Base-by-base conservation (phyloP, 2,329 filamentous ascomycete species). In the Shiraia bambusicola region DNA sequence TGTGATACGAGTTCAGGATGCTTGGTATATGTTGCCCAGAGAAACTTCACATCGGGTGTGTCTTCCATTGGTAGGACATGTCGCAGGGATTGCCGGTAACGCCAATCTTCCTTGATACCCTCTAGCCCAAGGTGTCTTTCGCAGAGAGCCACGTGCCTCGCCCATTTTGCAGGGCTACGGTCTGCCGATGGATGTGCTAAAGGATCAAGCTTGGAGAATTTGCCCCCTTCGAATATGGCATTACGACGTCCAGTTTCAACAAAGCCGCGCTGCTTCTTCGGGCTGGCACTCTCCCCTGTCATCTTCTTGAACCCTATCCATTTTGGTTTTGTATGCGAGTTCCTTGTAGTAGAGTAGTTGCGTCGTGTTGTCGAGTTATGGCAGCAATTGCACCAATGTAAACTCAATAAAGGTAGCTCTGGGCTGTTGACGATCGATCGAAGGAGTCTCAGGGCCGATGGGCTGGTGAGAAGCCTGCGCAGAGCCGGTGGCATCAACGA, bases 11-110 rank as follows among this genome's bases (percentile, higher is more conserved):
- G 49, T 6, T 53, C 28, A 7, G 50, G 42, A 26, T 71, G 44
- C 36, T 66, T 62, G 32, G 78, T 48, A 34, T 79, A 72, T 0
- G 64, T 69, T 0, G 58, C 56, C 77, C 77, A 79, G 6, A 80
- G 46, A 10, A 58, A 59, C 7, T 69, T 59, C 13, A 74, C 71
- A 4, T 70, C 50, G n/a, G 46, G 37, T 12, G 54, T 59, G 13
- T 71, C 69, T 10, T 52, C 47, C 2, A 55, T 64, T 11, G 75
- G 75, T 9, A 79, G 47, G 15, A 63, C 52, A 16, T 76, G 54
- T 2, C 59, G 52, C 16, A 67, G 59, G 10, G 51, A 36, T 52
- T 60, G 59, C 72, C 67, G 31, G 3, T 61, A 69, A 24, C 65
- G 47, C 72, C 74, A 79, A 4, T 76, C 65, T 6, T 66, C 60